A percentile compares a stretch with the other conserved stretches of the same genome.
Conservation (phyloP, 2,329 filamentous ascomycete species). For the Fusarium duplospermum region DNA sequence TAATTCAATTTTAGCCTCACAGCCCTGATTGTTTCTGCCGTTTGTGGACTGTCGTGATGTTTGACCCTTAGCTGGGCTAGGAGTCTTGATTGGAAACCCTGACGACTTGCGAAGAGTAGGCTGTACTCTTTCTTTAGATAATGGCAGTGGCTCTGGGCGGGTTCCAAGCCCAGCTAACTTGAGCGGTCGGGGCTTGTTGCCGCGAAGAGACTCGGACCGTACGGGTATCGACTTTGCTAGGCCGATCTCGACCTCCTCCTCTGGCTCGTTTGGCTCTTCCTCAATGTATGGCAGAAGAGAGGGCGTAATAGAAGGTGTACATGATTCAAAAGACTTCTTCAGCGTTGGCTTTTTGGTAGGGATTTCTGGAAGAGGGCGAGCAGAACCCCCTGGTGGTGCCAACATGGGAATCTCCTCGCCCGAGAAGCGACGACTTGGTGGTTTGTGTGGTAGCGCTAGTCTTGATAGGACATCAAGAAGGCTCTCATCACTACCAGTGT, state of each 20-base stretch:
- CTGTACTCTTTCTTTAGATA: background rate
- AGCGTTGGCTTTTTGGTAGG: conserved; percentile 14
- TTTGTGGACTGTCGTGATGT: background rate
- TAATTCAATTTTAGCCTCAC: background rate
- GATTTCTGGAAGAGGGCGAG: conserved; percentile 39
- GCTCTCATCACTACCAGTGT: background rate
- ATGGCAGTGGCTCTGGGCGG: background rate
- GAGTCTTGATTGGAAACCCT: background rate
- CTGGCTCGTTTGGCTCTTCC: conserved; percentile 27
- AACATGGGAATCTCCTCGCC: background rate
- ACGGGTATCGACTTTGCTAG: conserved; percentile 11
- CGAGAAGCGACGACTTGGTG: background rate
- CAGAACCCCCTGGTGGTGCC: background rate
- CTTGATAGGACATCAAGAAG: background rate
- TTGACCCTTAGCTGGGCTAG: background rate
- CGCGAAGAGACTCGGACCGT: conserved; percentile 13
- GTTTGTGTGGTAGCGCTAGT: background rate
- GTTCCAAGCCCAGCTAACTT: background rate
- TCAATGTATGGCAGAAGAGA: conserved; percentile 38
- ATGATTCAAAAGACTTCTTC: conserved; percentile 13
- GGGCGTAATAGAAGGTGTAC: conserved; percentile 9
- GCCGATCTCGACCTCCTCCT: conserved; percentile 23
- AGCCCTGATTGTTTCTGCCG: background rate
- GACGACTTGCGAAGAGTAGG: background rate
- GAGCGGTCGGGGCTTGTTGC: background rate